phyloP scores from a whole-genome alignment of 306 rosid species.

The Quercus dentata region DNA sequence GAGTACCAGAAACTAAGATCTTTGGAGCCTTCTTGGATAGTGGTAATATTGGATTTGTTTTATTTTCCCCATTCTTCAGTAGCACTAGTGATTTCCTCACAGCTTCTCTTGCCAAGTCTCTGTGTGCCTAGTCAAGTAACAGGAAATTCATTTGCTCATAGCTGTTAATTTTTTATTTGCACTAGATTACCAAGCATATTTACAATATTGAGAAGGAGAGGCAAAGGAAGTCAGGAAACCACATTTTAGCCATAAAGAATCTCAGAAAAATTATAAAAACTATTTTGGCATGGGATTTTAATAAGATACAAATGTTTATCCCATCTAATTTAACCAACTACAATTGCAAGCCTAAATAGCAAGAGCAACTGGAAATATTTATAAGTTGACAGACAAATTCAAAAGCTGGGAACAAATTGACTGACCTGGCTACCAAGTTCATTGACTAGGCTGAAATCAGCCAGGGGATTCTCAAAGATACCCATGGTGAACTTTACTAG shows the following conservation, averaged over 20 bases:
- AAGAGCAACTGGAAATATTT: neutral
- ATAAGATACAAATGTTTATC: neutral
- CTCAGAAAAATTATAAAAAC: neutral
- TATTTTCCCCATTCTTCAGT: constrained; percentile 85
- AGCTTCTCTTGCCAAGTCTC: constrained; percentile 93
- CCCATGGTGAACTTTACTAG: constrained; percentile 89
- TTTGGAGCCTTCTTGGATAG: constrained; percentile 68
- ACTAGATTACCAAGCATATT: neutral
- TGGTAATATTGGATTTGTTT: constrained; percentile 63
- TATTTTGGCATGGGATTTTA: neutral
- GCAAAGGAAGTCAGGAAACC: neutral
- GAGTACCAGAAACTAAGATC: constrained; percentile 79
- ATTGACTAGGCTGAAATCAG: constrained; percentile 79
- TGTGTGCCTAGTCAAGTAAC: constrained; percentile 58
- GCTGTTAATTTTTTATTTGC: neutral
- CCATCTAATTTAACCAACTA: neutral
- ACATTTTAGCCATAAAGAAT: neutral
- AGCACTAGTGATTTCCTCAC: constrained; percentile 89
- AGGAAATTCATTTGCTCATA: constrained; percentile 11
- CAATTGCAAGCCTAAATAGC: neutral
- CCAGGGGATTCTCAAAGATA: constrained; percentile 83
- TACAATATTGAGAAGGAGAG: neutral
- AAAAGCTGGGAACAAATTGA: constrained; percentile 5
- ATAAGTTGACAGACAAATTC: neutral
- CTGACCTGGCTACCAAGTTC: constrained; percentile 94